Evolutionary conservation across 345 rosid genomes (phyloP).

Genomic region (Hypericum androsaemum): DNA sequence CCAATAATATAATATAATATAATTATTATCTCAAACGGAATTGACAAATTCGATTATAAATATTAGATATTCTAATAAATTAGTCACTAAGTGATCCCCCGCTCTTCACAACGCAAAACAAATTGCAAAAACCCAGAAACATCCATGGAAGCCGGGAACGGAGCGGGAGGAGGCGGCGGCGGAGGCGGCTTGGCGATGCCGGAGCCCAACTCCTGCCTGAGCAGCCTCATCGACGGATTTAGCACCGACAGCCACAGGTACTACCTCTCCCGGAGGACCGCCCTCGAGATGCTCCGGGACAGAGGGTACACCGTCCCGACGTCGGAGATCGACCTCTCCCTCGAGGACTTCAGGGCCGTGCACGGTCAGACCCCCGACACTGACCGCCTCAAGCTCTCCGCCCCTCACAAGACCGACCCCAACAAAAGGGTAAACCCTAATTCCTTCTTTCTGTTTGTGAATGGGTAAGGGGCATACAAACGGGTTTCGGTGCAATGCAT

Average conservation of each 20-base stretch:
- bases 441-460: neutral
- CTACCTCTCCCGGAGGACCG: constrained; percentile 55
- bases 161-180: neutral
- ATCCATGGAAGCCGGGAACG: neutral
- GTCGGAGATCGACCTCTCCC: constrained; percentile 55
- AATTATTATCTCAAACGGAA: too few species aligned
- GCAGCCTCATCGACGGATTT: constrained; percentile 42
- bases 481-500: neutral
- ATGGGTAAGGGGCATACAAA: too few species aligned
- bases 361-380: constrained; percentile 46
- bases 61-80: too few species aligned
- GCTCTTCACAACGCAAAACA: too few species aligned
- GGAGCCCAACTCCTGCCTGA: constrained; percentile 31
- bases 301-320: constrained; percentile 57
- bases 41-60: too few species aligned
- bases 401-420: constrained; percentile 39
- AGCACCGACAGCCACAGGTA: constrained; percentile 63
- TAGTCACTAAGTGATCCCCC: too few species aligned
- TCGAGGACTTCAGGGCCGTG: constrained; percentile 48
- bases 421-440: constrained; percentile 44
- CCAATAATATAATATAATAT: too few species aligned
- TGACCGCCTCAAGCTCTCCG: constrained; percentile 55
- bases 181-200: constrained; percentile 8
- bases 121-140: too few species aligned
- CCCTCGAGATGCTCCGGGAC: constrained; percentile 73